These are phyloP conservation scores for Neofusicoccum sp. DNA, from an alignment of 2,329 filamentous ascomycete species.

Conservation along the genomic window DNA sequence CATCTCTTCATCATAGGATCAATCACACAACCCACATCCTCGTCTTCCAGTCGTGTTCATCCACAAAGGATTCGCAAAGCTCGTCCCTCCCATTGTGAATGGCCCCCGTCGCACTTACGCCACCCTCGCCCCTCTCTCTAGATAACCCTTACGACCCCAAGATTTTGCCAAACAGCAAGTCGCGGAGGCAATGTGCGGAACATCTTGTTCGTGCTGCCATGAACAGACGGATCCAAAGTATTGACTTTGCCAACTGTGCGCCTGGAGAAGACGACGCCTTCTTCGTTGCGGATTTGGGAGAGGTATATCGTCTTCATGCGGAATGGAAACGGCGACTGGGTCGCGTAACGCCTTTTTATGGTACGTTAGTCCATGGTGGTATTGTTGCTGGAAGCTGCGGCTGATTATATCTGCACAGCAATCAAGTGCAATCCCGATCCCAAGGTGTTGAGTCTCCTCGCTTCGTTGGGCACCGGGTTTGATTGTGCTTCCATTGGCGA, in stretches of 20 bases:
- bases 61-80: too few species aligned
- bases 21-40: background rate
- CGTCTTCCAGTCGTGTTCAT: background rate
- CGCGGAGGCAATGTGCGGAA: constrained; percentile 53
- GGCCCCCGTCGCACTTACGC: background rate
- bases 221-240: constrained; percentile 71
- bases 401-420: constrained; percentile 52
- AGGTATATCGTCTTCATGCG: constrained; percentile 92
- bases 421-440: constrained; percentile 95
- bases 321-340: constrained; percentile 90
- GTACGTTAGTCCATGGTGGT: constrained; percentile 48
- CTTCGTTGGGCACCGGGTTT: constrained; percentile 83
- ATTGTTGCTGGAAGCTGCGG: background rate
- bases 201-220: constrained; percentile 77
- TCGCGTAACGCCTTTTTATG: constrained; percentile 88
- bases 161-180: background rate
- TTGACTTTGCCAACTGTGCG: constrained; percentile 79
- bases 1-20: too few species aligned
- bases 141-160: background rate
- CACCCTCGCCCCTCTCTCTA: too few species aligned
- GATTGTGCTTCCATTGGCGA: constrained; percentile 94
- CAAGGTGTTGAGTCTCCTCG: constrained; percentile 76
- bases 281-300: constrained; percentile 91
- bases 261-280: constrained; percentile 91
- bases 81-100: background rate